Conservation (phyloP, 331 rosid species). For the Cydonia oblonga region DNA sequence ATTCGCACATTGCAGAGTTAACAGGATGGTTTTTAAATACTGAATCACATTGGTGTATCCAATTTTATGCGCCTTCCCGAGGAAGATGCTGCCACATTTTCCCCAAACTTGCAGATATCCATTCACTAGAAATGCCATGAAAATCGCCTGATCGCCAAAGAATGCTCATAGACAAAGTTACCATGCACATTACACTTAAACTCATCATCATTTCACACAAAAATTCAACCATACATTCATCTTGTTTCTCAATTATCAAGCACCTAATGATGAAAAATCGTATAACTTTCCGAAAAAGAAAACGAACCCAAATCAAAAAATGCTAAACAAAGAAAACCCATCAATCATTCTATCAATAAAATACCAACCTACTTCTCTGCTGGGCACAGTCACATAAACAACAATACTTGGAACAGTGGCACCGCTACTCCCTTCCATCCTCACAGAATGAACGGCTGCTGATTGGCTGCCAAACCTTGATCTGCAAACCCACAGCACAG, state of each 20-base stretch:
- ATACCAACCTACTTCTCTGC: slow-evolving; percentile 66
- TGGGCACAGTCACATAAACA: slow-evolving; percentile 90
- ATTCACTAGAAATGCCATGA: not conserved
- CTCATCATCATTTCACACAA: not conserved
- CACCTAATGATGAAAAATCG: not conserved
- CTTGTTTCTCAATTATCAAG: not conserved
- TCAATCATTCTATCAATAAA: not conserved
- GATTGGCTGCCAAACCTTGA: slow-evolving; percentile 34
- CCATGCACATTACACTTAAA: not conserved
- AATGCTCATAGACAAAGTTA: not conserved
- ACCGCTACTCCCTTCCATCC: slow-evolving; percentile 46
- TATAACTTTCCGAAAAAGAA: not conserved
- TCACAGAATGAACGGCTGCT: slow-evolving; percentile 16
- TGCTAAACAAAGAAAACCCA: not conserved
- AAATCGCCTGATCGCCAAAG: not conserved
- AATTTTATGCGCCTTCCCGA: not conserved
- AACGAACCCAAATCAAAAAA: not conserved
- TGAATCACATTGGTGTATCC: not conserved
- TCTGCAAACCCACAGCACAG: slow-evolving; percentile 26
- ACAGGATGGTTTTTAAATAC: not conserved
- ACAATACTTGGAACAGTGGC: slow-evolving; percentile 71
- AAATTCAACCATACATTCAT: not conserved
- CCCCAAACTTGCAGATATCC: not conserved
- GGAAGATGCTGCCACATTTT: not conserved
- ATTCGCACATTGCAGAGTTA: not conserved